Base-by-base conservation (phyloP, 257 asterid species). In the Ehretia macrophylla region DNA sequence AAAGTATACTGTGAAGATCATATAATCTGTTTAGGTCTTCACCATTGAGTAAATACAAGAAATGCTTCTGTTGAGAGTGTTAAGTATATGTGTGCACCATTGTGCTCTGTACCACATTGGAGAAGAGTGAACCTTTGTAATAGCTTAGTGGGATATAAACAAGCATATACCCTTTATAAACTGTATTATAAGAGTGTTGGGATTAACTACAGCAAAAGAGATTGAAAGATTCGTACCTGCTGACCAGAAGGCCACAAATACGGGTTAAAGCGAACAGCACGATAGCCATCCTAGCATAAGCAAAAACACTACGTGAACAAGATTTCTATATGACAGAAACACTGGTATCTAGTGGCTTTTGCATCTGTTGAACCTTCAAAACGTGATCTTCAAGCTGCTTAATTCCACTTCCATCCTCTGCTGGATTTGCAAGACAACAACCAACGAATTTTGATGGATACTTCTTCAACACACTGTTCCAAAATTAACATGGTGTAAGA, bases 381-480 rank as follows among this genome's bases (percentile, higher is more conserved):
- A 85, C 63, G 55, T 83, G 93, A 64, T 83, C 67, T 63, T 84
- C 87, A 60, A 90, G 84, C 78, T 81, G 87, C 60, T 76, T 73
- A 60, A 85, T 32, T 39, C 96, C 97, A 8, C 73, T 76, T 49
- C 88, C 87, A 68, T 87, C 86, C 77, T 87, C 88, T 52, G 85
- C 86, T 54, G 97, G 95, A 81, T 90, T 90, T 1, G 97, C 96
- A 53, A 90, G 96, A 84, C 96, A 87, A 63, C 97, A 90, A 32
- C 97, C 97, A 47, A 83, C 69, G 22, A 87, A 90, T 58, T 81
- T 87, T 20, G 90, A 83, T 32, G 97, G 96, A 56, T 79, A 76
- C 62, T 78, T 76, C 82, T 75, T 85, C 77, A 90, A 67, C 37
- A 85, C 88, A 58, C 97, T 90, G 92, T 51, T 62, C 60, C 59